A percentile compares a stretch with the other conserved stretches of the same genome.
Evolutionary conservation across 2,329 filamentous ascomycete species (phyloP).

Genomic region (Emmonsiellopsis sp.): DNA sequence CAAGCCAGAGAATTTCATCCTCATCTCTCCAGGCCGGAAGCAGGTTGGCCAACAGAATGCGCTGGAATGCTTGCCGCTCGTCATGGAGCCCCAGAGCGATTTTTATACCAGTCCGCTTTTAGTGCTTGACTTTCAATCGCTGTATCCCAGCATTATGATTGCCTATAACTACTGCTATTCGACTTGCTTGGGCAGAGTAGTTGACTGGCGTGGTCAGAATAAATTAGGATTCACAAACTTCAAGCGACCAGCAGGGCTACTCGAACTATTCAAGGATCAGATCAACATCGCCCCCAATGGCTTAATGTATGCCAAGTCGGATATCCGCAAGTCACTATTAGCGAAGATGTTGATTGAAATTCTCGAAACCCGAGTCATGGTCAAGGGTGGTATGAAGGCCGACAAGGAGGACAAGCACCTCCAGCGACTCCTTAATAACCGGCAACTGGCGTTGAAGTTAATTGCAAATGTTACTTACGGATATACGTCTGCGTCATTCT

Average conservation of each 20-base stretch:
- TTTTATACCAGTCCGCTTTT: constrained; percentile 87
- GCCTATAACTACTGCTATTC: constrained; percentile 99
- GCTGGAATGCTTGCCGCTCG: constrained; percentile 83
- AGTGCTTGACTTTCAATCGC: constrained; percentile 89
- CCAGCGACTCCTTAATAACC: constrained; percentile 82
- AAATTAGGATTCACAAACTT: constrained; percentile 95
- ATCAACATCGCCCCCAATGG: constrained; percentile 93
- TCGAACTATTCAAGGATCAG: constrained; percentile 71
- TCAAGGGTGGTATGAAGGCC: constrained; percentile 92
- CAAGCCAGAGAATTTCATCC: constrained; percentile 87
- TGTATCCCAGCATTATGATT: constrained; percentile 98
- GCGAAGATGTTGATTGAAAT: constrained; percentile 97
- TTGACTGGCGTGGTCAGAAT: constrained; percentile 78
- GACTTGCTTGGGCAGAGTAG: constrained; percentile 80
- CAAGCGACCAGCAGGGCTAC: constrained; percentile 61
- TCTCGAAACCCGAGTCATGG: constrained; percentile 91
- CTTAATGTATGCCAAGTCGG: constrained; percentile 84
- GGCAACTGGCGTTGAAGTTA: constrained; percentile 87
- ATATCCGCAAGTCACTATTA: constrained; percentile 79
- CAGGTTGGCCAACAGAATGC: constrained; percentile 93
- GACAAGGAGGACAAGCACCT: constrained; percentile 81
- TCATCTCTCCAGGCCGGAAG: constrained; percentile 81
- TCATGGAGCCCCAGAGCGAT: constrained; percentile 94
- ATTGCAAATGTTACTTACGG: constrained; percentile 99
- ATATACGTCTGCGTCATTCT: constrained; percentile 94